Base-by-base conservation (phyloP, 2,329 filamentous ascomycete genomes). In the Phyllosticta paracitricarpa region DNA sequence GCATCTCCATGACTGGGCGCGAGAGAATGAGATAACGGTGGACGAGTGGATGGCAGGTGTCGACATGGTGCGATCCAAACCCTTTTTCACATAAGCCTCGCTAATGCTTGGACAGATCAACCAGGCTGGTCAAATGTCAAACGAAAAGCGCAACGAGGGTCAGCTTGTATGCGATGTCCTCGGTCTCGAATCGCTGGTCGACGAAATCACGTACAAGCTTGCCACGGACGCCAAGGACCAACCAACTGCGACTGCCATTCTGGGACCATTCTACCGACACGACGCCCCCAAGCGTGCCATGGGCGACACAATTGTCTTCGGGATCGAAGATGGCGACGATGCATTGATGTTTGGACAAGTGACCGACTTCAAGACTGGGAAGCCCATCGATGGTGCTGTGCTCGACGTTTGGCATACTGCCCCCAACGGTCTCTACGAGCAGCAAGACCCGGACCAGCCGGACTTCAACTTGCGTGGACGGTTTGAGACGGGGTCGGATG, bases 261-360 rank as follows among this genome's bases (percentile, higher is more conserved):
- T 96, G 0, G 91, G 91, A 0, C 91, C 91, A 1, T 96, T 96
- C 77, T 95, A 89, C 83, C 82, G 89, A 5, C 81, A 84, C 53
- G 82, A 91, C 66, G 84, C 89, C 0, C 89, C 90, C 4, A 76
- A 82, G 62, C 82, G 86, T 55, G 75, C 84, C n/a, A 88, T 88
- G 69, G 90, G 88, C 57, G 82, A 80, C 54, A 85, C 79, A 67
- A 89, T 94, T 64, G 79, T 86, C 1, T 67, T 66, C 77, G 64
- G 81, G 28, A 74, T 78, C 4, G 68, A 76, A 3, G 75, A 79
- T 61, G 82, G 78, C 26, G 75, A 88, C 64, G 75, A 85, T 28
- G 80, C 81, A 2, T 84, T 80, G 68, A 85, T 91, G 79, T 82
- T 89, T 65, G 88, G 89, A 57, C 77, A 69, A 2, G 81, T 87